These are phyloP conservation scores for Glycine latifolia DNA, from an alignment of 306 rosid species.

Conservation along the genomic window DNA sequence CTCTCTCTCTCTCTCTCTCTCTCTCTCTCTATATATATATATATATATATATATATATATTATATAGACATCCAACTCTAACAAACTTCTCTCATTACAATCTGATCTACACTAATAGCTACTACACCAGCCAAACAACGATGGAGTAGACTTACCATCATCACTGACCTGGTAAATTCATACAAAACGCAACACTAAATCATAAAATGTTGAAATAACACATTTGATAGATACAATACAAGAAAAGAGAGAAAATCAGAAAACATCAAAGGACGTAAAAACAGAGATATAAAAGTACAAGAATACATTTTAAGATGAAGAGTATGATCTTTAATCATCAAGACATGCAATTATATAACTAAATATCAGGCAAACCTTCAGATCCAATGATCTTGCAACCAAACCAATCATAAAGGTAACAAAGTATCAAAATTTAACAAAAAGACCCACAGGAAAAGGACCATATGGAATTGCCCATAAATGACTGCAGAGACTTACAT, in stretches of 20 bases:
- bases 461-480: neutral
- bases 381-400: slow-evolving; percentile 5
- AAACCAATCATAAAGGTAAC: neutral
- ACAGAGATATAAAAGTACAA: neutral
- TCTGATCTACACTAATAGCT: no score
- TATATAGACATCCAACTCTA: no score
- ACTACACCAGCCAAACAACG: no score
- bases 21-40: no score
- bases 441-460: slow-evolving; percentile 13
- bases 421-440: neutral
- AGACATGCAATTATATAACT: neutral
- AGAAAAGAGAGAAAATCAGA: neutral
- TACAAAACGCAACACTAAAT: neutral
- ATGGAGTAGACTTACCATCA: no score
- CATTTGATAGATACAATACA: neutral
- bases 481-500: neutral
- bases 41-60: no score
- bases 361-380: neutral
- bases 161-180: no score
- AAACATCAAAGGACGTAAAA: neutral
- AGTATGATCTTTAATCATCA: neutral
- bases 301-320: neutral
- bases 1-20: no score
- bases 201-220: neutral
- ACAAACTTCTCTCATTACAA: no score